Evolutionary conservation across 495 filamentous ascomycete genomes (phyloP), one percentile per base, ranked within the genome.

Genomic region (Penicillium herquei): DNA sequence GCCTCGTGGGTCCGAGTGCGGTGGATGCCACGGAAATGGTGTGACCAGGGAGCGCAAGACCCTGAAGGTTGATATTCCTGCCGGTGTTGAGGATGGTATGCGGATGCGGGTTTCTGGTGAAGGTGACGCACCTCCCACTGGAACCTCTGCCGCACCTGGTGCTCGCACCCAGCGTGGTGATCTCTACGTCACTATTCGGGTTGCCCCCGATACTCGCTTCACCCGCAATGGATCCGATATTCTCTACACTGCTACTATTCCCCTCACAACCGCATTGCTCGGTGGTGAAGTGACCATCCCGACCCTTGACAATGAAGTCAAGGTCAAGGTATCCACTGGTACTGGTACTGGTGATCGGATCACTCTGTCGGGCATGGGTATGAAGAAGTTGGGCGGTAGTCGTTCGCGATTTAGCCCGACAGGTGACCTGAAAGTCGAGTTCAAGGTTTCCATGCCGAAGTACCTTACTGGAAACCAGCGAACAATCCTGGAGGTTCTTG

Each of bases 11-110:
- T 86, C 83, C 10, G 88, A 92, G 65, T 98, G 94, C 71, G 74
- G 78, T 18, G 78, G 82, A 8, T 98, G 94, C 70, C 66, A 71
- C 35, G 94, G 94, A 26, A 81, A 87, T 50, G 95, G 94, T 39
- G 90, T 91, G 21, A 73, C 85, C 7, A 78, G 88, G 53, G 90
- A 93, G 58, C 77, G 84, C 21, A 89, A 90, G 74, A 89, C 87
- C 7, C 78, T 98, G 49, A 85, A 78, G 41, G 80, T 98, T 16
- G 92, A 98, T 59, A 96, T 98, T 47, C 94, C 94, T 13, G 89
- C 87, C 12, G 94, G 94, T 58, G 87, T 98, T 34, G 94, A 96
- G 61, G 93, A 98, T 74, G 92, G 94, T 39, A 96, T 97, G 92
- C 82, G 88, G 42, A 69, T 98, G 62, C 80, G 89, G 45, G 78